phyloP scores from a whole-genome alignment of 805 yeast species.

The Pichia sporocuriosa region DNA sequence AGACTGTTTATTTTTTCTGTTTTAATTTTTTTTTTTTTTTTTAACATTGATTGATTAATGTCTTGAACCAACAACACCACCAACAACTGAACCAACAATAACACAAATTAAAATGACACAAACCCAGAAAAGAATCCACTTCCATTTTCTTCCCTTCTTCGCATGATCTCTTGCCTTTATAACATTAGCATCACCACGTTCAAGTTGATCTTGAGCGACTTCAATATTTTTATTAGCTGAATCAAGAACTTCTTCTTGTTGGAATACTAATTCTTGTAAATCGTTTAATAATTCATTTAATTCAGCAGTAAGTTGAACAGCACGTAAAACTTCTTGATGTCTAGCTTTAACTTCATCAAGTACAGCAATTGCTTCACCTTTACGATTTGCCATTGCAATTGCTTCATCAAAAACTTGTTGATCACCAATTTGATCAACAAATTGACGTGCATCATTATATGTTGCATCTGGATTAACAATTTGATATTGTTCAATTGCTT shows the following conservation, averaged over 20 bases:
- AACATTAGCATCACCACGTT: slow-evolving; percentile 91
- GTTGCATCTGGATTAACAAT: slow-evolving; percentile 85
- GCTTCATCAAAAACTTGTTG: slow-evolving; percentile 95
- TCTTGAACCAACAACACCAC: slow-evolving; percentile 38
- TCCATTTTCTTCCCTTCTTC: slow-evolving; percentile 84
- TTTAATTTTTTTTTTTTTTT: too few species aligned
- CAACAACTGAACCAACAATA: slow-evolving; percentile 65
- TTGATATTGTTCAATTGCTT: slow-evolving; percentile 88
- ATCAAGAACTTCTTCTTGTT: slow-evolving; percentile 84
- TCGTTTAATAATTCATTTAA: slow-evolving; percentile 90
- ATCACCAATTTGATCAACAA: slow-evolving; percentile 75
- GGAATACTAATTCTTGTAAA: slow-evolving; percentile 93
- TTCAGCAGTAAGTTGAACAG: slow-evolving; percentile 94
- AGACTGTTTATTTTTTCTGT: too few species aligned
- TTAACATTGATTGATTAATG: slow-evolving; percentile 14
- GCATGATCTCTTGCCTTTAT: slow-evolving; percentile 85
- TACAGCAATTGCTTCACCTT: slow-evolving; percentile 94
- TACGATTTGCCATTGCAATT: slow-evolving; percentile 73
- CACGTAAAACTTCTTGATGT: slow-evolving; percentile 89
- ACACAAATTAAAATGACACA: slow-evolving; percentile 51
- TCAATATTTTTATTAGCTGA: slow-evolving; percentile 75
- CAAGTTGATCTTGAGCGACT: slow-evolving; percentile 83
- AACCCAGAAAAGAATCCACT: slow-evolving; percentile 75
- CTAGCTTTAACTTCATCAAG: slow-evolving; percentile 93
- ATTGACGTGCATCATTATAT: slow-evolving; percentile 75